Evolutionary conservation across 2,329 filamentous ascomycete genomes (phyloP).

Genomic region (Mollisia scopiformis): DNA sequence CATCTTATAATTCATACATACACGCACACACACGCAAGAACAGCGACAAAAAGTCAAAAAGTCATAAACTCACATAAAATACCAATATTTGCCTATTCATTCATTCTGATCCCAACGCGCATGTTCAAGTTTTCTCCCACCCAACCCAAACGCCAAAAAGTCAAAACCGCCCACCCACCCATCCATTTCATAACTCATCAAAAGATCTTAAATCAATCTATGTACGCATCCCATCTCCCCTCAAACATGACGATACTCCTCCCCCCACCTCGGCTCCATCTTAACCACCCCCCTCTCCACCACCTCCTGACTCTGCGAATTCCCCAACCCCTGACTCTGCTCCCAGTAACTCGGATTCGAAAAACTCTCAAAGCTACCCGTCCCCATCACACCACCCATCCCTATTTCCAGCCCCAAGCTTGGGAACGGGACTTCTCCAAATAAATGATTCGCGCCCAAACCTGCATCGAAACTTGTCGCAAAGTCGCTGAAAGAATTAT

Average conservation of each 20-base stretch:
- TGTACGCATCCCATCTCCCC: background rate
- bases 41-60: background rate
- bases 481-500: background rate
- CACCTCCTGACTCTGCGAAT: background rate
- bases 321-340: background rate
- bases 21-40: too few relatives aligned
- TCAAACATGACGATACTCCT: constrained; percentile 15
- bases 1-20: too few relatives aligned
- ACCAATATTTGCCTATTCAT: background rate
- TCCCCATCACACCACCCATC: too few relatives aligned
- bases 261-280: constrained; percentile 26
- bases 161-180: background rate
- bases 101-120: background rate
- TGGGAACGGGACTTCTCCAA: too few relatives aligned
- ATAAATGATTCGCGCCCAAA: constrained; percentile 1
- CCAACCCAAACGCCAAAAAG: background rate
- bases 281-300: constrained; percentile 16
- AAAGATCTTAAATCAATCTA: background rate
- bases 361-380: background rate
- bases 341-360: background rate
- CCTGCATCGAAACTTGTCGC: background rate
- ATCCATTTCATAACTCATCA: background rate
- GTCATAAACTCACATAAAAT: background rate
- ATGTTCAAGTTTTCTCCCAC: background rate
- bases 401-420: background rate